Evolutionary conservation across 257 asterid genomes (phyloP).

Genomic region (Solanum piurae): DNA sequence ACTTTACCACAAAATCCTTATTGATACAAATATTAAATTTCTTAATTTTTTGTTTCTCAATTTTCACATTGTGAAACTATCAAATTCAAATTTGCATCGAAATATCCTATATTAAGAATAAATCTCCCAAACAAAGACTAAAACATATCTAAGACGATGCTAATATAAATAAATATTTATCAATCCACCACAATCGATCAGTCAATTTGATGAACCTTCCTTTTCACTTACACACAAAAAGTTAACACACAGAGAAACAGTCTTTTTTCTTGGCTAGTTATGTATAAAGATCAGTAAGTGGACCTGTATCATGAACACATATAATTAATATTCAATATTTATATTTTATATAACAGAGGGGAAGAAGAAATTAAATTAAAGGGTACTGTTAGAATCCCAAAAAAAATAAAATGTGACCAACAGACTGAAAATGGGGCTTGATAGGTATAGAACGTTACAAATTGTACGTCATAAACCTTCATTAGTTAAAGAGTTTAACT

Average conservation of each 20-base stretch:
- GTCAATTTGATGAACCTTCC: not conserved
- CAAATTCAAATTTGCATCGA: not conserved
- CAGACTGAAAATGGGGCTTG: not conserved
- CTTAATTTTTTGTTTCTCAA: not conserved
- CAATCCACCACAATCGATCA: not conserved
- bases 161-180: not conserved
- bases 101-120: not conserved
- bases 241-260: not conserved
- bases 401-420: not conserved
- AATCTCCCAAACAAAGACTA: not conserved
- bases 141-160: accelerated
- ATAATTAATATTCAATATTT: not conserved
- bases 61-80: not conserved
- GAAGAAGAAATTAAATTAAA: not conserved
- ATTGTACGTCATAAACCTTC: not conserved
- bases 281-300: not conserved
- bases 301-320: not conserved
- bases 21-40: not conserved
- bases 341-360: not conserved
- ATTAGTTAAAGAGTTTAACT: not conserved
- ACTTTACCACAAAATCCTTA: not conserved
- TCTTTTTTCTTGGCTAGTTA: not conserved
- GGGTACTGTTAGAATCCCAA: not conserved
- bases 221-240: not conserved
- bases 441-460: not conserved